Evolutionary conservation across 2,329 filamentous ascomycete genomes (phyloP), one percentile per base, ranked within the genome.

Genomic region (Reticulascus tulasneorum): DNA sequence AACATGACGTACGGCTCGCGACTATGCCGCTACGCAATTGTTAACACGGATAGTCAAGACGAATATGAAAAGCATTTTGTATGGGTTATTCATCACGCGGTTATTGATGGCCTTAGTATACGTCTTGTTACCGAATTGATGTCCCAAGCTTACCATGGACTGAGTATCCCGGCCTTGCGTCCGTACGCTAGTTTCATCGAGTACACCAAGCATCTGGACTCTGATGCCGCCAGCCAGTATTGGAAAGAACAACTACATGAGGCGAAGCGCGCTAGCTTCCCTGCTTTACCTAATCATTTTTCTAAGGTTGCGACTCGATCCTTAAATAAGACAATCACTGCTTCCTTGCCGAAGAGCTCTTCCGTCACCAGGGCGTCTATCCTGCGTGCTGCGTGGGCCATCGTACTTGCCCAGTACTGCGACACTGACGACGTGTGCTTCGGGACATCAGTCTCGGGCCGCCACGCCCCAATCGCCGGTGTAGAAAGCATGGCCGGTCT

Each of bases 311-410:
- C n/a, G n/a, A n/a, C n/a, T n/a, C n/a, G n/a, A n/a, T n/a, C n/a
- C n/a, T n/a, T n/a, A n/a, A n/a, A n/a, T n/a, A n/a, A n/a, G n/a
- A n/a, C n/a, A n/a, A n/a, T n/a, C n/a, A n/a, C 25, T n/a, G 25
- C 25, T n/a, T n/a, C n/a, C n/a, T 27, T 16, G 25, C 13, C 13
- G 25, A 16, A 27, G n/a, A 27, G 12, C 25, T 27, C 25, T n/a
- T 13, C 18, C 8, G 18, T 29, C 13, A 35, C 25, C 10, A 35
- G 9, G 25, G 33, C 18, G 9, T 26, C 59, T 6, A 49, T 63
- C 23, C 57, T 69, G 23, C 56, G 62, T 27, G 62, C 60, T 13
- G 64, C 63, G 5, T 69, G 64, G 65, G 60, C 62, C 5, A 37
- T 67, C 10, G 53, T 62, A 2, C 53, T 63, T 1, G 54, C 56